These are phyloP conservation scores for Oligophagozyma castellii DNA, from an alignment of 1,139 yeast genomes.

Conservation along the genomic window DNA sequence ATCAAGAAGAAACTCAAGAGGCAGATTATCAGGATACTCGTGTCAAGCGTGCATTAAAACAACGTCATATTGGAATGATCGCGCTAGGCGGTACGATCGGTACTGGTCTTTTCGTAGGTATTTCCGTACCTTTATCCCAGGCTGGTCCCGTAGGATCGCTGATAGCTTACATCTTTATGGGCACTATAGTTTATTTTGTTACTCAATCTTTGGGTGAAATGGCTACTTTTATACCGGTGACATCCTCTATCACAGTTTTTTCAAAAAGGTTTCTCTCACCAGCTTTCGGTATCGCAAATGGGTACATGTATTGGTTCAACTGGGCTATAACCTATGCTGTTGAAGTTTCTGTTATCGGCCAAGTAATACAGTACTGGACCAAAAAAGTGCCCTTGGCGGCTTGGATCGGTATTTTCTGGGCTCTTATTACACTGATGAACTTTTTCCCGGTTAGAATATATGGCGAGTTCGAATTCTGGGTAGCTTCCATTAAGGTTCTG, in stretches of 20 bases:
- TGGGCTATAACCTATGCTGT: conserved; percentile 80
- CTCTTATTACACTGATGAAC: conserved; percentile 37
- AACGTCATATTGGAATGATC: conserved; percentile 51
- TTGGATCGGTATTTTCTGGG: conserved; percentile 67
- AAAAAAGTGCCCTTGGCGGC: conserved; percentile 45
- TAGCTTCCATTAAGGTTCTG: conserved; percentile 52
- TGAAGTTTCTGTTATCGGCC: conserved; percentile 70
- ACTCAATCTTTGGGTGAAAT: conserved; percentile 66
- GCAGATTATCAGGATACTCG: conserved; percentile 27
- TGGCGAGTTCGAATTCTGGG: conserved; percentile 59
- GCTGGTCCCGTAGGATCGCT: conserved; percentile 60
- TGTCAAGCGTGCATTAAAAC: conserved; percentile 38
- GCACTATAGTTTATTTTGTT: conserved; percentile 48
- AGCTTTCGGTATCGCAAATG: conserved; percentile 67
- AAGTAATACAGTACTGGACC: conserved; percentile 66
- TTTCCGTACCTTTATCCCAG: conserved; percentile 33
- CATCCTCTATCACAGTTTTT: conserved; percentile 52
- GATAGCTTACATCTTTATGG: conserved; percentile 53
- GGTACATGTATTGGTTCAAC: conserved; percentile 77
- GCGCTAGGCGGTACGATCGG: conserved; percentile 64
- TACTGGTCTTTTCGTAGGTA: conserved; percentile 51
- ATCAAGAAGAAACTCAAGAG: conserved; percentile 16
- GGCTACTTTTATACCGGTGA: conserved; percentile 64
- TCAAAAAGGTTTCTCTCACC: conserved; percentile 52
- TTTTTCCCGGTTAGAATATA: conserved; percentile 49